These are phyloP conservation scores for Geotrichum reessii DNA, from an alignment of 1,139 yeast species.

Conservation along the genomic window DNA sequence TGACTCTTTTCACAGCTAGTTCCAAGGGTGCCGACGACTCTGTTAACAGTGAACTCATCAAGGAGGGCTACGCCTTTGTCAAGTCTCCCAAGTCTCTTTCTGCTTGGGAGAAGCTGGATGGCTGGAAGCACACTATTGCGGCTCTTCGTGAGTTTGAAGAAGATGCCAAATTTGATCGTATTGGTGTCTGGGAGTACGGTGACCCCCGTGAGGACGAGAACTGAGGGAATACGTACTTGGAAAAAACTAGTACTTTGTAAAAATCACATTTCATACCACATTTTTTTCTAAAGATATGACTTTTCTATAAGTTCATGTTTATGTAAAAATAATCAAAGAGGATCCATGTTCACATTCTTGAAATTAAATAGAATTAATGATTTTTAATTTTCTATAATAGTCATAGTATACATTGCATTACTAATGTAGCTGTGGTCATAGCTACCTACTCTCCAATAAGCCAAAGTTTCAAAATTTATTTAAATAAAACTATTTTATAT, in stretches of 20 bases:
- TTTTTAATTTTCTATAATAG: no score
- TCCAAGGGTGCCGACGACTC: conserved; percentile 57
- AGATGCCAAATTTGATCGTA: conserved; percentile 49
- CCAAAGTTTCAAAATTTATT: no score
- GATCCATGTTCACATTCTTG: no score
- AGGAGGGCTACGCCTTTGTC: conserved; percentile 63
- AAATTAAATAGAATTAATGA: no score
- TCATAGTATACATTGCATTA: no score
- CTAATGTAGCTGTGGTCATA: no score
- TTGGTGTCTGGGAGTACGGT: conserved; percentile 81
- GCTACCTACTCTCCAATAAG: no score
- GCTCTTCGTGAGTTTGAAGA: conserved; percentile 41
- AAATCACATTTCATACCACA: not conserved
- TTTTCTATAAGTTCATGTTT: no score
- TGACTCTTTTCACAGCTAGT: conserved; percentile 55
- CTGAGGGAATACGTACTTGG: not conserved
- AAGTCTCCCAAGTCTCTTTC: conserved; percentile 36
- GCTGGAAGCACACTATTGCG: conserved; percentile 24
- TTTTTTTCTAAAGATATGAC: not conserved
- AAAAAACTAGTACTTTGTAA: not conserved
- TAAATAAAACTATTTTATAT: no score
- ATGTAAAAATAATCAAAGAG: no score
- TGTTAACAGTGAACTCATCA: conserved; percentile 56
- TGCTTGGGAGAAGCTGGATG: conserved; percentile 34
- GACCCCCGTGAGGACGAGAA: conserved; percentile 61